Evolutionary conservation across 139 green algal genomes (phyloP), one percentile per base, ranked within the genome.

Genomic region (Coelastrella sp.): DNA sequence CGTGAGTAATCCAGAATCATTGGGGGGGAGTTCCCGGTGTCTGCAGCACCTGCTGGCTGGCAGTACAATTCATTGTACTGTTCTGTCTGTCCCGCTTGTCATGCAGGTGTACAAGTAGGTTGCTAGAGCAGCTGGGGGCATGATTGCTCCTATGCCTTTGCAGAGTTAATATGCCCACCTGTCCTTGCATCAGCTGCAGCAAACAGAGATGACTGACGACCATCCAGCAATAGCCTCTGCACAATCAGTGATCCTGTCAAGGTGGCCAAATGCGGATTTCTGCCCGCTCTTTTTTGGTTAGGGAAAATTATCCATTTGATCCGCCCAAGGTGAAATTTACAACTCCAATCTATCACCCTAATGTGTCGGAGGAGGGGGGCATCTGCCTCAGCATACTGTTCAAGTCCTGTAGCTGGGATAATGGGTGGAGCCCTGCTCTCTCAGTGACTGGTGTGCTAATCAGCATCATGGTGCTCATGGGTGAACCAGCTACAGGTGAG

Each of bases 321-420:
- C 90, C 90, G 9, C 90, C 90, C 0, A 76, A 88, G 19, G 85
- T 92, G 25, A 58, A 60, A 11, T 92, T 92, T 78, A 91, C 85
- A 22, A 92, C 90, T 7, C 90, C 85, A 56, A 79, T 92, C 72
- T 88, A 89, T 58, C 90, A 92, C 85, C 90, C 90, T 15, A 92
- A 92, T 61, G 70, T 92, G 49, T 89, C 75, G 27, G 79, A 90
- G 14, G 79, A 88, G 58, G 90, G 90, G 5, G 90, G 72, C 65
- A 90, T 92, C 78, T 92, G 90, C 78, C 78, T 92, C 49, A 78
- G 49, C 15, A 91, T 91, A 61, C 66, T 91, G 79, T 88, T 88
- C 66, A 87, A 87, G 79, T 60, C 57, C 63, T 91, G 88, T 80
- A 84, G 63, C 12, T 91, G 88, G 88, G 88, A 91, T 80, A 84